A percentile compares a stretch with the other conserved stretches of the same genome.
These are phyloP conservation scores for Nigrograna mackinnonii DNA, from an alignment of 2,329 filamentous ascomycete genomes.

Conservation along the genomic window DNA sequence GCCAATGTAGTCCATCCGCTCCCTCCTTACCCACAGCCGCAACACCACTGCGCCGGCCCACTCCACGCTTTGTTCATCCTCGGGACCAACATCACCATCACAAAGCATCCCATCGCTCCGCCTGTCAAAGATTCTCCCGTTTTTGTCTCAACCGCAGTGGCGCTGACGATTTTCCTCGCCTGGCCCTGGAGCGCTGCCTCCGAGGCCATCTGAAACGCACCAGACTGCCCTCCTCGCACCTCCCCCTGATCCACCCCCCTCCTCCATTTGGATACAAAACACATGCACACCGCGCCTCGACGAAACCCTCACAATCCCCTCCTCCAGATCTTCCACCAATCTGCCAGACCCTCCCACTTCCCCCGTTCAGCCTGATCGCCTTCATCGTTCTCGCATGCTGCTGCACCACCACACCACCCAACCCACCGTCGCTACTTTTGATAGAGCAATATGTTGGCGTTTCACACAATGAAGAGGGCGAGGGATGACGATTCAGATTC, in stretches of 20 bases:
- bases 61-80: too few relatives aligned
- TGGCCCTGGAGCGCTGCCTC: slow-evolving; percentile 8
- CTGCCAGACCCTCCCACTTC: slow-evolving; percentile 8
- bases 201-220: slow-evolving; percentile 31
- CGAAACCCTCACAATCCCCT: slow-evolving; percentile 3
- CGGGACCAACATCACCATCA: too few relatives aligned
- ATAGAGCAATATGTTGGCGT: slow-evolving; percentile 30
- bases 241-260: slow-evolving; percentile 34
- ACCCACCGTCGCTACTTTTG: neutral
- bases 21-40: too few relatives aligned
- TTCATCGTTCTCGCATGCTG: slow-evolving; percentile 24
- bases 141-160: too few relatives aligned
- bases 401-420: neutral
- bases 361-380: slow-evolving; percentile 13
- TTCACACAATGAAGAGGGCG: slow-evolving; percentile 32
- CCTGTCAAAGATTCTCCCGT: too few relatives aligned
- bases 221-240: slow-evolving; percentile 21
- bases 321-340: slow-evolving; percentile 17
- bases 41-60: too few relatives aligned
- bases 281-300: slow-evolving; percentile 24
- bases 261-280: slow-evolving; percentile 29
- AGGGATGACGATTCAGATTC: slow-evolving; percentile 38
- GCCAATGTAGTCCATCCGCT: too few relatives aligned
- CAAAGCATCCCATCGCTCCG: too few relatives aligned
- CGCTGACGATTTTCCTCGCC: too few relatives aligned